Conservation (phyloP, 2,329 filamentous ascomycete genomes). For the Triangularia setosa region DNA sequence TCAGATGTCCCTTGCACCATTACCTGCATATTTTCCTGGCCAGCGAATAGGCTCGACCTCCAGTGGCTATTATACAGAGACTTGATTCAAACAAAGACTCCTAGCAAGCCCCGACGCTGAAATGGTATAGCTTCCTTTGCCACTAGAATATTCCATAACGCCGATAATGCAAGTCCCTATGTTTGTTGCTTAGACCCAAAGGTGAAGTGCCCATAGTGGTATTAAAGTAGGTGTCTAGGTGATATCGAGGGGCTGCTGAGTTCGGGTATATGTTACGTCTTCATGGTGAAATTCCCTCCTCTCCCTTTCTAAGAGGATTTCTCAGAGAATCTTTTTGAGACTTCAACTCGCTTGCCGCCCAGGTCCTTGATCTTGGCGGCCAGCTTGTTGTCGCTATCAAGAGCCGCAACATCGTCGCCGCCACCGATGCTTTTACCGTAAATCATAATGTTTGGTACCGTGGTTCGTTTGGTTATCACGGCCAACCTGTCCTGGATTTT, state of each 20-base stretch:
- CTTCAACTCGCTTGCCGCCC: slow-evolving; percentile 61
- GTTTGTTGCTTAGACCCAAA: background rate
- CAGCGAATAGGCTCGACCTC: background rate
- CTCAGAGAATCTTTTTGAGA: slow-evolving; percentile 43
- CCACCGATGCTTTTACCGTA: slow-evolving; percentile 87
- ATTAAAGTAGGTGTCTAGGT: background rate
- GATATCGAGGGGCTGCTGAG: background rate
- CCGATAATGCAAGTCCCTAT: slow-evolving; percentile 1
- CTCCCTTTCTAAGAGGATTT: slow-evolving; percentile 9
- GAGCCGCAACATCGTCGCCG: slow-evolving; percentile 74
- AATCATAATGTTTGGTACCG: slow-evolving; percentile 89
- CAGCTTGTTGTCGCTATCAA: slow-evolving; percentile 65
- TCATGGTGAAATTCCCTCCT: no score
- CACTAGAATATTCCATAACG: background rate
- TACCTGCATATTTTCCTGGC: background rate
- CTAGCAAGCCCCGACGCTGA: background rate
- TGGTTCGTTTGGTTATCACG: slow-evolving; percentile 72
- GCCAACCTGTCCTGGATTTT: slow-evolving; percentile 68
- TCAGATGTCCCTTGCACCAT: background rate
- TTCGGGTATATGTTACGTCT: background rate
- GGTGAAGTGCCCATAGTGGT: background rate
- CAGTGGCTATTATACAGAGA: background rate
- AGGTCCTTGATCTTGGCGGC: slow-evolving; percentile 68
- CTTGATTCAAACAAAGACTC: background rate
- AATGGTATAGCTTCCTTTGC: background rate